phyloP scores from a whole-genome alignment of 2,329 filamentous ascomycete species.

The Phaeoacremonium minimum region DNA sequence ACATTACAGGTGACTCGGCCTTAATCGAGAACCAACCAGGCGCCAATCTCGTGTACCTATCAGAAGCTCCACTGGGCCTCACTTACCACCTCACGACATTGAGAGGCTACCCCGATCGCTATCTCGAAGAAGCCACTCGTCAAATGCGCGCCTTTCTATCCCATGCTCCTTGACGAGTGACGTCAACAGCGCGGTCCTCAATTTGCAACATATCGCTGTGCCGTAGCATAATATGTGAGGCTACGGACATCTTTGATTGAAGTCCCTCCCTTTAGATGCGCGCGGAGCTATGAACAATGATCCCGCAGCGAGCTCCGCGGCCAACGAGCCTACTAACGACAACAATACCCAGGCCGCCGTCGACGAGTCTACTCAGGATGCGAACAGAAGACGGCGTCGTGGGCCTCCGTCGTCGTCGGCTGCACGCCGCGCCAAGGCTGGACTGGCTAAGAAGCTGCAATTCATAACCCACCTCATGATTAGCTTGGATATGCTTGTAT shows the following conservation, averaged over 20 bases:
- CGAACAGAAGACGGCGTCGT: constrained; percentile 1
- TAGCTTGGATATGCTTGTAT: constrained; percentile 59
- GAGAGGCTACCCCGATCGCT: too few relatives aligned
- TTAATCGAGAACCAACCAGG: too few relatives aligned
- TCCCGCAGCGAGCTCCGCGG: constrained; percentile 35
- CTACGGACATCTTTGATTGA: constrained; percentile 9
- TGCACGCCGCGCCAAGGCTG: constrained; percentile 18
- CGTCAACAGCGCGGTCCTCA: too few relatives aligned
- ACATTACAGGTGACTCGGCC: too few relatives aligned
- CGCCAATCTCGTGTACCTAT: too few relatives aligned
- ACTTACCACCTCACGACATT: too few relatives aligned
- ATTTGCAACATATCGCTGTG: too few relatives aligned
- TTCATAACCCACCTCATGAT: constrained; percentile 57
- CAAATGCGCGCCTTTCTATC: too few relatives aligned
- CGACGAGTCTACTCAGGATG: constrained; percentile 2
- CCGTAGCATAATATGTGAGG: constrained; percentile 20
- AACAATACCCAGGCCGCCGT: constrained; percentile 3
- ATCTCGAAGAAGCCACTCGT: too few relatives aligned
- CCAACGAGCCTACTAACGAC: constrained; percentile 17
- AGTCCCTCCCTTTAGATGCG: constrained; percentile 27
- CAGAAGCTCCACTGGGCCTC: too few relatives aligned
- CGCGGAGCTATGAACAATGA: constrained; percentile 42
- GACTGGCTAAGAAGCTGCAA: constrained; percentile 50
- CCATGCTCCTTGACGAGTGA: too few relatives aligned
- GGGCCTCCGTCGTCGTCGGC: constrained; percentile 9